These are phyloP conservation scores for Solanum virginianum DNA, from an alignment of 257 asterid species.

Conservation along the genomic window DNA sequence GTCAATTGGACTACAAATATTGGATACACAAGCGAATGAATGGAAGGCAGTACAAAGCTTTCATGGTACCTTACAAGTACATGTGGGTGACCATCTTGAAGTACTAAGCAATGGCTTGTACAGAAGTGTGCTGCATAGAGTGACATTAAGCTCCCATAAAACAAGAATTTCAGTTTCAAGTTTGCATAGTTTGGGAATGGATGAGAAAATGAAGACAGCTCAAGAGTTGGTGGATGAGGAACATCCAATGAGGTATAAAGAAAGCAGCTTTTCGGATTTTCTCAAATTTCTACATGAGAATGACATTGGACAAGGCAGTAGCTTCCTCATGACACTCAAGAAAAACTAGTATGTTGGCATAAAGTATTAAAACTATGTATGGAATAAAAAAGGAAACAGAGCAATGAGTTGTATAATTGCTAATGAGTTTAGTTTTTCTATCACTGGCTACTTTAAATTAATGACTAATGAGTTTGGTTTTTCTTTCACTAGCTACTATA, in stretches of 20 bases:
- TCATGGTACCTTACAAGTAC: slow-evolving; percentile 18
- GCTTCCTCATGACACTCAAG: slow-evolving; percentile 20
- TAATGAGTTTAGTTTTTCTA: background rate
- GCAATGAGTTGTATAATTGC: background rate
- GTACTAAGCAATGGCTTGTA: slow-evolving; percentile 39
- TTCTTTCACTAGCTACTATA: too few species aligned
- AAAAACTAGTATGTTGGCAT: background rate
- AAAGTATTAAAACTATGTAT: background rate
- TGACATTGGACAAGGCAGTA: slow-evolving; percentile 23
- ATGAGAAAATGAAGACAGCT: slow-evolving; percentile 23
- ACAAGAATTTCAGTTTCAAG: slow-evolving; percentile 32
- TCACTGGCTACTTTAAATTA: background rate
- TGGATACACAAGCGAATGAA: background rate
- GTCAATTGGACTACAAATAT: slow-evolving; percentile 21
- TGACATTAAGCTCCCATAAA: slow-evolving; percentile 5
- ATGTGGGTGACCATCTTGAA: slow-evolving; percentile 43
- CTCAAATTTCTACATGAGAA: slow-evolving; percentile 21
- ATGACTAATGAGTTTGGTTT: too few species aligned
- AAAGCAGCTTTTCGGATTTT: background rate
- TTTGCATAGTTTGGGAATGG: slow-evolving; percentile 35
- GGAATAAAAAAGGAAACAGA: background rate
- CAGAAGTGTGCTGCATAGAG: slow-evolving; percentile 25
- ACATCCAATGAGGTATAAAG: background rate
- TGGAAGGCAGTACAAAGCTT: slow-evolving; percentile 23
- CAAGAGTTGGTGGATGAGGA: slow-evolving; percentile 25